These are phyloP conservation scores for Leccinum incarnatum DNA, from an alignment of 768 basidiomycete species.

Conservation along the genomic window DNA sequence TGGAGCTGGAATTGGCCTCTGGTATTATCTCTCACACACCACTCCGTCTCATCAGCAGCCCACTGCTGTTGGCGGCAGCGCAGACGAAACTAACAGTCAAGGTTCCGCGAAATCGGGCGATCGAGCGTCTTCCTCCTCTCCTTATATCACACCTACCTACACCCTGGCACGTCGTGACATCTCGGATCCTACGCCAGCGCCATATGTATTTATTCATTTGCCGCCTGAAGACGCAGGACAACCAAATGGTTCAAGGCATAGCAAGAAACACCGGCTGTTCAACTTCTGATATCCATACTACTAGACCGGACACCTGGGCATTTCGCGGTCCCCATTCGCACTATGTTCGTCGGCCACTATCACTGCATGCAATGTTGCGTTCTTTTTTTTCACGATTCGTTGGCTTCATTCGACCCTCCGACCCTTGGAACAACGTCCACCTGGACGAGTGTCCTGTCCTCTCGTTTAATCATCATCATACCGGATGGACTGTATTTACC, in stretches of 20 bases:
- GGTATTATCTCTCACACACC: slow-evolving; percentile 56
- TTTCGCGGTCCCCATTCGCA: background rate
- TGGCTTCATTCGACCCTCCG: background rate
- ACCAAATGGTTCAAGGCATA: slow-evolving; percentile 5
- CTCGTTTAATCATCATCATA: slow-evolving; percentile 30
- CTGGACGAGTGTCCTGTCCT: slow-evolving; percentile 26
- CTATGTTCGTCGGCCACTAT: slow-evolving; percentile 2
- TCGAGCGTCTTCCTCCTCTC: slow-evolving; percentile 23
- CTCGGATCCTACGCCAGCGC: slow-evolving; percentile 20
- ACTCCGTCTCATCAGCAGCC: slow-evolving; percentile 49
- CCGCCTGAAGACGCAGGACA: slow-evolving; percentile 4
- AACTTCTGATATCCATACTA: slow-evolving; percentile 10
- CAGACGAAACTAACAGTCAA: slow-evolving; percentile 36
- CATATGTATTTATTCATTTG: slow-evolving; percentile 6
- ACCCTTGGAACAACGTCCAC: slow-evolving; percentile 23
- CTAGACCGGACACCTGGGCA: background rate
- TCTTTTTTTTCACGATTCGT: slow-evolving; percentile 2
- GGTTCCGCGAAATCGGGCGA: slow-evolving; percentile 13
- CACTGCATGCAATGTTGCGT: slow-evolving; percentile 5
- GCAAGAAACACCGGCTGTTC: slow-evolving; percentile 10
- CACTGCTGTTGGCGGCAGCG: slow-evolving; percentile 62
- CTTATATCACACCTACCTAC: slow-evolving; percentile 58
- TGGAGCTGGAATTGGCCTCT: slow-evolving; percentile 57
- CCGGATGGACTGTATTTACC: slow-evolving; percentile 26
- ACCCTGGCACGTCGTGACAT: slow-evolving; percentile 47